Evolutionary conservation across 2,329 filamentous ascomycete genomes (phyloP).

Genomic region (Volutella citrinella): DNA sequence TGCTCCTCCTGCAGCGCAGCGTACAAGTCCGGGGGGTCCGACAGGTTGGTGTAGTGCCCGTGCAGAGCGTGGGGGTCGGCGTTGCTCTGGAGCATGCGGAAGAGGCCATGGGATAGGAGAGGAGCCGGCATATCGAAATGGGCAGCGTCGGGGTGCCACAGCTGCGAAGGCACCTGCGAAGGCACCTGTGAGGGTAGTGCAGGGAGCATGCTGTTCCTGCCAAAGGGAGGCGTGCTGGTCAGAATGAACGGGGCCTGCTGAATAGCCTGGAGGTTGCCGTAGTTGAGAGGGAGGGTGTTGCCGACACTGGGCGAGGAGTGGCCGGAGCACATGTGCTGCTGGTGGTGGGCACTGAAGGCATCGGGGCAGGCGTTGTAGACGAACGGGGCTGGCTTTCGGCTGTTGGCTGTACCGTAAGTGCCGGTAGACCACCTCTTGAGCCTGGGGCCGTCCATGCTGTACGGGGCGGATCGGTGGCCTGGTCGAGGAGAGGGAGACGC

Average conservation of each 20-base stretch:
- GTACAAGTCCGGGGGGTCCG: conserved; percentile 74
- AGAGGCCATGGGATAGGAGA: conserved; percentile 68
- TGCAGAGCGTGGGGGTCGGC: conserved; percentile 65
- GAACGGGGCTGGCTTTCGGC: conserved; percentile 56
- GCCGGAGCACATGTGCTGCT: conserved; percentile 48
- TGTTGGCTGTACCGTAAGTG: conserved; percentile 59
- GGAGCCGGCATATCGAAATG: conserved; percentile 59
- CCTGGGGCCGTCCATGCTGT: conserved; percentile 63
- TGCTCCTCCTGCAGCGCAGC: conserved; percentile 73
- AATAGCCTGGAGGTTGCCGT: conserved; percentile 52
- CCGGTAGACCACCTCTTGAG: conserved; percentile 78
- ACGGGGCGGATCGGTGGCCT: conserved; percentile 66
- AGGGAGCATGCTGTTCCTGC: conserved; percentile 55
- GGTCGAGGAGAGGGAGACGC: conserved; percentile 70
- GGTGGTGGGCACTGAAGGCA: conserved; percentile 52
- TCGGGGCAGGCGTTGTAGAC: conserved; percentile 62
- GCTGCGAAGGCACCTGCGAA: conserved; percentile 50
- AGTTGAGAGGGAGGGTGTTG: conserved; percentile 50
- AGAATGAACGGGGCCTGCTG: conserved; percentile 56
- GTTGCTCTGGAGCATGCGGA: conserved; percentile 73
- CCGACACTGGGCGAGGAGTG: conserved; percentile 42
- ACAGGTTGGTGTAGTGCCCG: conserved; percentile 69
- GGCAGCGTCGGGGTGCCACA: conserved; percentile 47
- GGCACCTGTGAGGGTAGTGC: conserved; percentile 43
- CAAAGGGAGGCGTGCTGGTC: conserved; percentile 48